A percentile compares a stretch with the other conserved stretches of the same genome.
Conservation (phyloP, 306 rosid genomes). For the Trifolium dubium region DNA sequence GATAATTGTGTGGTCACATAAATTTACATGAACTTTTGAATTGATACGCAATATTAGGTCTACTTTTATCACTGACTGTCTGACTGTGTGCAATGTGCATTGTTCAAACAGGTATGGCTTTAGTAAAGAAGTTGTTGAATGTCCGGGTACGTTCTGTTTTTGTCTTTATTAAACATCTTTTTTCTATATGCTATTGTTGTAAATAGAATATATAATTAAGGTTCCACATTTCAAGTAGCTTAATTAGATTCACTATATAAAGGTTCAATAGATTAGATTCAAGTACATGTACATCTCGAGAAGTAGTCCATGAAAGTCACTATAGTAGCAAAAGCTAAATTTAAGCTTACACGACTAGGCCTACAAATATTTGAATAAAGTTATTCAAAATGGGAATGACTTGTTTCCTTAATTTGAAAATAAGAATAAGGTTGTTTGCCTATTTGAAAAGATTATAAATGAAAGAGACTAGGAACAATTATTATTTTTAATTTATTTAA, state of each 20-base stretch:
- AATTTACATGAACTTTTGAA: constrained; percentile 7
- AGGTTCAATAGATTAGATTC: neutral
- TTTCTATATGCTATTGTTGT: constrained; percentile 7
- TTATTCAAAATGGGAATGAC: too few species aligned
- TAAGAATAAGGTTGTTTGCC: too few species aligned
- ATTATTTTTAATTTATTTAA: too few species aligned
- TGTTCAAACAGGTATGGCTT: constrained; percentile 78
- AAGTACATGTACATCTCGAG: neutral
- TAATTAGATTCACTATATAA: neutral
- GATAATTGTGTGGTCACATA: constrained; percentile 4
- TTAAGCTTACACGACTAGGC: neutral
- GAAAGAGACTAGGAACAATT: too few species aligned
- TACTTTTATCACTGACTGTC: constrained; percentile 32
- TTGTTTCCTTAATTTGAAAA: too few species aligned
- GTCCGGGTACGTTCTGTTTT: constrained; percentile 72
- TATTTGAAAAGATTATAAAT: too few species aligned
- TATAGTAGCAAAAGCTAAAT: neutral
- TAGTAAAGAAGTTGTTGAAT: constrained; percentile 89
- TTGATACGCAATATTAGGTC: neutral
- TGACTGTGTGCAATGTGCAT: too few species aligned
- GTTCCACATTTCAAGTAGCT: neutral
- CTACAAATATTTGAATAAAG: too few species aligned
- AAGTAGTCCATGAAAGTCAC: neutral
- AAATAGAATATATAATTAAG: neutral
- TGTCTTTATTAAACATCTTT: constrained; percentile 13